Evolutionary conservation across 306 rosid genomes (phyloP), one percentile per base, ranked within the genome.

Genomic region (Acacia crassicarpa): DNA sequence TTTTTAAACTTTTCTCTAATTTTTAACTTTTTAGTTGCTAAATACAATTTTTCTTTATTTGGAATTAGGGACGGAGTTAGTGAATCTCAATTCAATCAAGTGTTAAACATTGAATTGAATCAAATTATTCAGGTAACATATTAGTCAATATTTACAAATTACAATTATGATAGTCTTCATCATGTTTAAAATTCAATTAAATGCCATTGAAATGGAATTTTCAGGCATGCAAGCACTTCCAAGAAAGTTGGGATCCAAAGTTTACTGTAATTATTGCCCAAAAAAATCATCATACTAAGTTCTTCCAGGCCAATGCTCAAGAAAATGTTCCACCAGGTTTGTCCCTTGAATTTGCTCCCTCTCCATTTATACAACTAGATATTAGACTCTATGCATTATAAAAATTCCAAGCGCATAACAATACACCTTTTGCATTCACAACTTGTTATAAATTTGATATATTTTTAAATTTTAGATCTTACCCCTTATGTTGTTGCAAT

Each of bases 21-120:
- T 51, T 51, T 15, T 51, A 46, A 45, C 3, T 6, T 81, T n/a
- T 23, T 23, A 58, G 14, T 2, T 81, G 22, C 66, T 40, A 10
- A 69, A 23, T 59, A 25, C 7, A 4, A 11, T 72, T 78, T 25
- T 14, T 38, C 20, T 22, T 51, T 48, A 54, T 74, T 81, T 23
- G 68, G 9, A 58, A 49, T 46, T 51, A 87, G 90, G 81, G 88
- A 84, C 67, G 90, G 90, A 35, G 90, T 87, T 43, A 84, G 90
- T 76, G 90, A 87, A 66, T 70, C 88, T 3, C 83, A 87, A 69
- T 87, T 87, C 81, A 87, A 66, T 70, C 86, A 87, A 30, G 81
- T 87, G 22, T 48, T 87, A 25, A 84, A 87, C 75, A 41, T 45
- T 46, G 90, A 87, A 41, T 72, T 87, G 3, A 35, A 48, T 30